Base-by-base conservation (phyloP, 2,329 filamentous ascomycete genomes). In the Scleromitrula shiraiana region DNA sequence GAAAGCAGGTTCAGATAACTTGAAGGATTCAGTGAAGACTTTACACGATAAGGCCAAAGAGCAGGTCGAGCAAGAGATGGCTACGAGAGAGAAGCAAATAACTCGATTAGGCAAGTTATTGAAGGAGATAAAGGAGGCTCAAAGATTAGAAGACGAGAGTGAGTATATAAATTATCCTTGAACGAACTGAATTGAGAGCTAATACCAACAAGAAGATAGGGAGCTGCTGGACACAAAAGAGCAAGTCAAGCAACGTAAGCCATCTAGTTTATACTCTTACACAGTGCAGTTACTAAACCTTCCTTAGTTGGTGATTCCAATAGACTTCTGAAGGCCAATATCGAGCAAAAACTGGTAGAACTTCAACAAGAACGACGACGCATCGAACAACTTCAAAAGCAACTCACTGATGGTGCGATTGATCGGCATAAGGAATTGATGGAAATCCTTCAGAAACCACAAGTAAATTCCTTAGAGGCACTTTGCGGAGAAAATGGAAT, bases 401-500 rank as follows among this genome's bases (percentile, higher is more conserved):
- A 49, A 23, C 17, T 44, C 12, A 23, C 7, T 15, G 24, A 20
- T 14, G 20, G 8, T 14, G 32, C 19, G 15, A 3, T 37, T 17
- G 19, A 42, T 10, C 37, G 39, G 12, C 52, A 57, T n/a, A 50
- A 51, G 22, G 55, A 58, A 32, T 32, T 62, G 10, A 36, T 53
- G 23, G 52, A 55, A 9, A 37, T 54, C n/a, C 27, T 63, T 5
- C 51, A 55, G 29, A 50, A 55, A 15, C 42, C 52, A 19, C 56
- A 54, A 17, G 15, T 7, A 2, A 50, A 50, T 4, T 42, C 57
- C 5, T 19, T 51, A 15, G 32, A 53, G 23, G 50, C 58, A 15
- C 40, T 62, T 17, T 41, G 26, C 2, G 51, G 55, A 33, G 53
- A 60, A n/a, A 51, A 53, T 19, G 53, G 57, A 1, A 23, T 54